These are phyloP conservation scores for Otatea glauca DNA, from an alignment of 176 grass and related monocot genomes.

Conservation along the genomic window DNA sequence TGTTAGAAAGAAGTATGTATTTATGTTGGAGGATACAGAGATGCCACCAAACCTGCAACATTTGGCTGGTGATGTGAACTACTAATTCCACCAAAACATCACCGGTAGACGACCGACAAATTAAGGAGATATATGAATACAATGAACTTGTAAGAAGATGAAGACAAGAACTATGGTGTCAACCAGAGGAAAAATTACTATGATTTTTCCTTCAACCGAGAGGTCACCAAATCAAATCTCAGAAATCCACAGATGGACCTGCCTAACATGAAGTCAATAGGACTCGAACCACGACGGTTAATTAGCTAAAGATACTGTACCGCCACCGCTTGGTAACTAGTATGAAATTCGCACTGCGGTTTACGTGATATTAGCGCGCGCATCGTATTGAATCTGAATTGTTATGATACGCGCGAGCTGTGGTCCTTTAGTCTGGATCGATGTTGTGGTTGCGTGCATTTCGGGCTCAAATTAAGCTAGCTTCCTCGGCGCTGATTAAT, in stretches of 20 bases:
- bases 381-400: slow-evolving; percentile 21
- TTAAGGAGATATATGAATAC: not conserved
- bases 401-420: slow-evolving; percentile 24
- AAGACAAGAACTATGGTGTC: not conserved
- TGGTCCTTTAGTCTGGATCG: slow-evolving; percentile 32
- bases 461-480: slow-evolving; percentile 57
- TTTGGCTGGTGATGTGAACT: not conserved
- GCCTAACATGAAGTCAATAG: not conserved
- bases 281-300: not conserved
- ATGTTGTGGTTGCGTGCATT: slow-evolving; percentile 42
- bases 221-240: not conserved
- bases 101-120: slow-evolving; percentile 38
- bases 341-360: not conserved
- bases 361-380: not conserved
- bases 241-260: not conserved
- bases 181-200: not conserved
- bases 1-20: not conserved
- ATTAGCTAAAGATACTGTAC: no score
- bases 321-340: not conserved
- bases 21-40: slow-evolving; percentile 21
- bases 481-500: slow-evolving; percentile 24
- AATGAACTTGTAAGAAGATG: not conserved
- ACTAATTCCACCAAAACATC: slow-evolving; percentile 14
- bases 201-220: not conserved
- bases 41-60: slow-evolving; percentile 47